phyloP scores from a whole-genome alignment of 1,284 basidiomycete genomes.

The Vanrija sp. region DNA sequence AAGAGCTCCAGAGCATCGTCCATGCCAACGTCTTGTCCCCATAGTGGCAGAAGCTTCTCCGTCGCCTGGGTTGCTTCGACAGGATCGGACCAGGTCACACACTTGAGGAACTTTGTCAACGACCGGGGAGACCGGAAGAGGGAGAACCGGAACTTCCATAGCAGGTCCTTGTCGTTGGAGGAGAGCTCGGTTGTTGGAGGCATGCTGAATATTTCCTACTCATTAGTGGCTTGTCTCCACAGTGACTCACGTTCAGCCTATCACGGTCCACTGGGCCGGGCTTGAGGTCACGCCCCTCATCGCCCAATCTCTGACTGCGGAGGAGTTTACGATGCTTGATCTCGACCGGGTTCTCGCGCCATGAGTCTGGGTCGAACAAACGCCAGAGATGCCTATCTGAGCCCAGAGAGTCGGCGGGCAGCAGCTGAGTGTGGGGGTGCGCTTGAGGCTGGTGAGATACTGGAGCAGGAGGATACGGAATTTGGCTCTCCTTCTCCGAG shows the following conservation, averaged over 20 bases:
- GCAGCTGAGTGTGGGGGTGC: conserved; percentile 33
- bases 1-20: conserved; percentile 94
- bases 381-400: conserved; percentile 73
- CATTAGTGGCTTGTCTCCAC: neutral
- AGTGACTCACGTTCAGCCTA: conserved; percentile 71
- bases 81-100: conserved; percentile 93
- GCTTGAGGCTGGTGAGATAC: conserved; percentile 28
- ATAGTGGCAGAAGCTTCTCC: conserved; percentile 89
- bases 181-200: conserved; percentile 81
- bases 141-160: conserved; percentile 99
- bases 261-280: conserved; percentile 94
- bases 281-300: conserved; percentile 91
- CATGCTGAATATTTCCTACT: conserved; percentile 81
- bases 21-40: conserved; percentile 88
- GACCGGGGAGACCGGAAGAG: conserved; percentile 69
- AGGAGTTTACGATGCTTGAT: conserved; percentile 93
- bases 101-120: conserved; percentile 96
- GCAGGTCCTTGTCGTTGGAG: conserved; percentile 88
- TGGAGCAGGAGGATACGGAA: conserved; percentile 43
- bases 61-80: conserved; percentile 97
- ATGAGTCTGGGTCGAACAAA: conserved; percentile 85
- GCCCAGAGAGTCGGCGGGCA: conserved; percentile 52
- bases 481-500: conserved; percentile 61
- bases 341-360: conserved; percentile 87
- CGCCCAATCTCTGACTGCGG: conserved; percentile 88